Evolutionary conservation across 1,139 yeast genomes (phyloP), one percentile per base, ranked within the genome.

Genomic region (Taphrina communis): DNA sequence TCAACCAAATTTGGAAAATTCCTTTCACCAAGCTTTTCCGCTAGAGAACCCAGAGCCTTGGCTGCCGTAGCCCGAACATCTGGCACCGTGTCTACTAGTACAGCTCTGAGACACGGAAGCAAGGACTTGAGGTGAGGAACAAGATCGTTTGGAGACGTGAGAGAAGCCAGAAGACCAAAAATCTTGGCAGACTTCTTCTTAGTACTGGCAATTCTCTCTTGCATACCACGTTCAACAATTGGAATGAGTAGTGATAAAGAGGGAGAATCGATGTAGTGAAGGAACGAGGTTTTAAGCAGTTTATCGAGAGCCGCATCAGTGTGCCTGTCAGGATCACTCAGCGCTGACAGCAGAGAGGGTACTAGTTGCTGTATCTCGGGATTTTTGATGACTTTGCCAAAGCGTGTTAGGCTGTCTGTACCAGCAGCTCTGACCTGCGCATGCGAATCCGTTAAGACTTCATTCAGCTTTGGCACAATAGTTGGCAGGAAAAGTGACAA

Each of bases 31-130:
- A 95, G 82, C 78, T 93, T 94, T 78, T 94, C 98, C 66, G 94
- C 97, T 74, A 95, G 82, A 0, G 97, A 92, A 73, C 99, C 99
- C 70, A 95, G 82, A 0, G 99, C 99, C 80, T 97, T 88, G 36
- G 97, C 94, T 36, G 98, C 99, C 46, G 97, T 95, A 1, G 98
- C 95, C 78, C 99, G 86, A 0, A 99, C 94, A 57, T 89, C 90
- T 48, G 99, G 97, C 65, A 95, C 99, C 0, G 99, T 99, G 76
- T 95, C 99, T 69, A 95, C 97, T 97, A 95, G 93, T 1, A 98
- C 97, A 56, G 85, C 82, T 77, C 94, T 97, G 71, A 95, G 85
- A 75, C 92, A 97, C 14, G 86, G 84, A 59, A 93, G 88, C 74
- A 95, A 82, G 63, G 86, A 85, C 36, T 86, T 84, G 75, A 95